phyloP scores from a whole-genome alignment of 208 protist genomes.

The Herpetomonas samuelpessoai region DNA sequence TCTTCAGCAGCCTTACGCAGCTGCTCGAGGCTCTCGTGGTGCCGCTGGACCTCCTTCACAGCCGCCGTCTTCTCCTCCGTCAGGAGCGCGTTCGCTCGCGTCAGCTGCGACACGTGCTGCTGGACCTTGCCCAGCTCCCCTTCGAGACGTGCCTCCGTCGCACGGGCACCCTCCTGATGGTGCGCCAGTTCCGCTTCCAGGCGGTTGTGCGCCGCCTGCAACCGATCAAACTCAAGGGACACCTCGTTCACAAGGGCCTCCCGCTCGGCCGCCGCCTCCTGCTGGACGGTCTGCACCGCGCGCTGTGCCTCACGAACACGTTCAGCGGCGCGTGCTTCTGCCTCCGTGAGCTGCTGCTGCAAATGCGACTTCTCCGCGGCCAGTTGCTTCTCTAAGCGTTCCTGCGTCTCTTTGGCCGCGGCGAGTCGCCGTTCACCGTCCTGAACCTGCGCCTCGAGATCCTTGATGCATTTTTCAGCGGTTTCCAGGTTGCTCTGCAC shows the following conservation, averaged over 20 bases:
- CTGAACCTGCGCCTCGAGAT: not conserved
- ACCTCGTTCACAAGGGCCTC: not conserved
- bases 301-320: not conserved
- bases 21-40: not conserved
- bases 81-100: not conserved
- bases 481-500: not conserved
- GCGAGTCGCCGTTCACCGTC: not conserved
- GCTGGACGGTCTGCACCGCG: not conserved
- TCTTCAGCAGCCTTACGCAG: not conserved
- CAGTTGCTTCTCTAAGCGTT: not conserved
- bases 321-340: not conserved
- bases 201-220: conserved; percentile 7
- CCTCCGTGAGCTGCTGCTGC: not conserved
- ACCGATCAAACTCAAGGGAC: conserved; percentile 10
- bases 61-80: not conserved
- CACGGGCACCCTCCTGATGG: not conserved
- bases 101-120: not conserved
- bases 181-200: conserved; percentile 7
- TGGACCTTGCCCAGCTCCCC: not conserved
- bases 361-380: not conserved
- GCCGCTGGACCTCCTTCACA: not conserved
- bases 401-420: not conserved
- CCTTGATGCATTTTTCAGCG: too few relatives aligned
- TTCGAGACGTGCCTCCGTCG: not conserved
- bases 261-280: not conserved